Percentiles rank a stretch among this genome's conserved stretches.
Conservation (phyloP, 352 stramenopile genomes). For the Pythium utonaiense region DNA sequence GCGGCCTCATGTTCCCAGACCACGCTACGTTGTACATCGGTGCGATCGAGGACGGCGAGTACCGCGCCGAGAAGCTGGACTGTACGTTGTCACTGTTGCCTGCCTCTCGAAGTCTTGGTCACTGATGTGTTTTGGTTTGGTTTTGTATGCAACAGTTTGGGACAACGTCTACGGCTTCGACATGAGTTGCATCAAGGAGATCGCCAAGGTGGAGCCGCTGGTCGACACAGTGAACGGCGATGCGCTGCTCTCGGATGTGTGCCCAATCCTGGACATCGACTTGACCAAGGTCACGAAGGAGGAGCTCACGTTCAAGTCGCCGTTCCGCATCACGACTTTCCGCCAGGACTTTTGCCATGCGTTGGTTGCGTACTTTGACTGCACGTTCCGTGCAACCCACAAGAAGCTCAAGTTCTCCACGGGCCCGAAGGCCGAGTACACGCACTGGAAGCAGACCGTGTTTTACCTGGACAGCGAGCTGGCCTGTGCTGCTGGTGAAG, state of each 20-base stretch:
- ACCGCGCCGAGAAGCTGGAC: constrained; percentile 92
- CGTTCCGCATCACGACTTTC: constrained; percentile 89
- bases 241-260: constrained; percentile 87
- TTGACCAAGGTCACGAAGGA: constrained; percentile 91
- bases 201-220: constrained; percentile 95
- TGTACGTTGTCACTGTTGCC: constrained; percentile 41
- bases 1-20: constrained; percentile 95
- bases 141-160: too few species aligned
- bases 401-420: constrained; percentile 97
- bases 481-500: constrained; percentile 79
- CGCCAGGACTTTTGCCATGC: constrained; percentile 96
- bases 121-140: too few species aligned
- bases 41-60: constrained; percentile 95
- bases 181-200: constrained; percentile 98
- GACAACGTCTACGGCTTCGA: constrained; percentile 99
- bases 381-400: constrained; percentile 94
- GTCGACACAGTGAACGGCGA: constrained; percentile 96
- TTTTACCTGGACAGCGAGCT: constrained; percentile 93
- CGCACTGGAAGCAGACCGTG: constrained; percentile 99
- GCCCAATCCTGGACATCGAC: constrained; percentile 92
- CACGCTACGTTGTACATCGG: constrained; percentile 94
- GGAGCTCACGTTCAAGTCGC: constrained; percentile 90
- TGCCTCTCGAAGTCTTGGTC: too few species aligned
- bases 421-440: constrained; percentile 92
- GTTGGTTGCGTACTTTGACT: constrained; percentile 98